A percentile compares a stretch with the other conserved stretches of the same genome.
These are phyloP conservation scores for Cryphonectria japonica DNA, from an alignment of 2,329 filamentous ascomycete genomes.

Conservation along the genomic window DNA sequence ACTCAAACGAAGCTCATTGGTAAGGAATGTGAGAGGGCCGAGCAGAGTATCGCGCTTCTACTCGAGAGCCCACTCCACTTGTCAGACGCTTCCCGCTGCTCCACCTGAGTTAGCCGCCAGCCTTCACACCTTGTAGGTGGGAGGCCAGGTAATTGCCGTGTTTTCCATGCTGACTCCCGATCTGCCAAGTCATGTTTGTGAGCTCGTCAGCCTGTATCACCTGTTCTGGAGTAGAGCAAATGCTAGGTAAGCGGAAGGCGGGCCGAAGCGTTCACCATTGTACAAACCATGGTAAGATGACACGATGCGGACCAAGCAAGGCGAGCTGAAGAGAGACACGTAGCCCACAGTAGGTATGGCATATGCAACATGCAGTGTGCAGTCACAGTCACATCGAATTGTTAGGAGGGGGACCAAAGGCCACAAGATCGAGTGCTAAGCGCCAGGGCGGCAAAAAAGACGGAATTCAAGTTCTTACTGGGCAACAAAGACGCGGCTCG, in stretches of 20 bases:
- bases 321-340: not conserved
- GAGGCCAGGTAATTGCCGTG: not conserved
- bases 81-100: not conserved
- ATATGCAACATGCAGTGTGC: slow-evolving; percentile 17
- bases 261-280: slow-evolving; percentile 13
- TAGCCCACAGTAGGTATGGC: not conserved
- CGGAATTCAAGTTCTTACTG: slow-evolving; percentile 4
- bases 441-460: slow-evolving; percentile 15
- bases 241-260: not conserved
- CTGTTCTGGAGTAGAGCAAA: not conserved
- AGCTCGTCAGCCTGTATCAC: not conserved
- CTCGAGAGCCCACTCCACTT: not conserved
- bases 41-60: not conserved
- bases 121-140: not conserved
- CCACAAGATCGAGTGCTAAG: slow-evolving; percentile 5
- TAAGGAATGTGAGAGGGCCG: not conserved
- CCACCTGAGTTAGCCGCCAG: not conserved
- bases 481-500: slow-evolving; percentile 14
- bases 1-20: not conserved
- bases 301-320: not conserved
- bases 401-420: not conserved
- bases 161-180: not conserved
- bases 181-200: not conserved
- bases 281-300: not conserved
- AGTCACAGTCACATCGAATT: slow-evolving; percentile 16